Conservation (phyloP, 208 protist genomes). For the Vickermania ingenoplastis region DNA sequence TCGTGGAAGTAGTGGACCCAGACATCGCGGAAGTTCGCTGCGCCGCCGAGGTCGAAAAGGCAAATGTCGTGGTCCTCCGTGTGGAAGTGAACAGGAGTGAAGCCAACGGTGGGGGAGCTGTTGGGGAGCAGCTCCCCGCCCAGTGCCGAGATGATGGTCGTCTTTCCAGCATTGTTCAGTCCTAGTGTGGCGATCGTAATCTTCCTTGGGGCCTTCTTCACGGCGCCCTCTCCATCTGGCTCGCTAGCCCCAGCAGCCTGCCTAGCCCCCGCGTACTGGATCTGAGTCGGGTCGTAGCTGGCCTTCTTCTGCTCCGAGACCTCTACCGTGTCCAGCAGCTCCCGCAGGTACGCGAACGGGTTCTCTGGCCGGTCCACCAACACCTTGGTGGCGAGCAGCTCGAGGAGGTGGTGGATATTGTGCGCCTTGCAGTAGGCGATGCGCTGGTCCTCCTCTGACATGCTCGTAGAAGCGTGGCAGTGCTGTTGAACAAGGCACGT, state of each 20-base stretch:
- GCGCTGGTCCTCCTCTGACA: slow-evolving; percentile 64
- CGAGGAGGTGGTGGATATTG: slow-evolving; percentile 89
- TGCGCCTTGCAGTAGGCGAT: slow-evolving; percentile 78
- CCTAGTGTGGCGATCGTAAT: slow-evolving; percentile 85
- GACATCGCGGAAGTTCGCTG: slow-evolving; percentile 83
- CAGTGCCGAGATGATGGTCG: slow-evolving; percentile 96
- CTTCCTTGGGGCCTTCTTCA: slow-evolving; percentile 21
- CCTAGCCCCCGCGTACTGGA: slow-evolving; percentile 27
- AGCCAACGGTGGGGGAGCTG: slow-evolving; percentile 86
- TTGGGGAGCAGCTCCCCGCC: slow-evolving; percentile 92
- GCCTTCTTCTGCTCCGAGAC: slow-evolving; percentile 62
- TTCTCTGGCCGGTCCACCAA: slow-evolving; percentile 82
- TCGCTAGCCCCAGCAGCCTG: background rate
- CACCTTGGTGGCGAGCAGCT: slow-evolving; percentile 81
- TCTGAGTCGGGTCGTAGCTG: slow-evolving; percentile 71
- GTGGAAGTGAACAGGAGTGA: slow-evolving; percentile 75
- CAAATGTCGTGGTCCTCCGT: slow-evolving; percentile 82
- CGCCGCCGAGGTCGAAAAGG: slow-evolving; percentile 88
- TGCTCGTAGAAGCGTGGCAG: slow-evolving; percentile 1
- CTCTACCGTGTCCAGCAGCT: slow-evolving; percentile 62
- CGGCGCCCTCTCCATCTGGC: slow-evolving; percentile 6
- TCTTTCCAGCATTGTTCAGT: slow-evolving; percentile 95
- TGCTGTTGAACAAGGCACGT: background rate
- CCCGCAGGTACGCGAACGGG: slow-evolving; percentile 75
- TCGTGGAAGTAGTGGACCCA: slow-evolving; percentile 91